Evolutionary conservation across 331 rosid genomes (phyloP).

Genomic region (Dryas integrifolia): DNA sequence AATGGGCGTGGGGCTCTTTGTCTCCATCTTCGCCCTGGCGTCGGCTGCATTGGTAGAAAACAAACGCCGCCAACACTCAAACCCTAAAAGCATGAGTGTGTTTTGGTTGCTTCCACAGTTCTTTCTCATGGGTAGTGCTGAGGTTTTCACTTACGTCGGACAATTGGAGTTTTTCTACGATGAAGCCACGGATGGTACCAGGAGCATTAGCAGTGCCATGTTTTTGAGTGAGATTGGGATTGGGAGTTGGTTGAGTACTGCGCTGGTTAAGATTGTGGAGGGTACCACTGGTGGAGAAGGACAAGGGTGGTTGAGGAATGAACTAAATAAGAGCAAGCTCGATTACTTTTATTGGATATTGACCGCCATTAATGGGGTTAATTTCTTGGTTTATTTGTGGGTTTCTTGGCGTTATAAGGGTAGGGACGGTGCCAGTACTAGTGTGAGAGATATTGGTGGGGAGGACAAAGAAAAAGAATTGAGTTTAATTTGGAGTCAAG

Average conservation of each 20-base stretch:
- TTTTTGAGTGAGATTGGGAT: conserved; percentile 55
- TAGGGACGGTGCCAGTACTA: not conserved
- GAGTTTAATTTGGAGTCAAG: conserved; percentile 8
- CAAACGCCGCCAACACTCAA: conserved; percentile 32
- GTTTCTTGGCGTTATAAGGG: conserved; percentile 37
- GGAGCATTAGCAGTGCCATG: conserved; percentile 56
- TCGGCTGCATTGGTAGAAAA: conserved; percentile 43
- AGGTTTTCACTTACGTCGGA: conserved; percentile 55
- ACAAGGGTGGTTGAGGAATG: conserved; percentile 49
- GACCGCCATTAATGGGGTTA: conserved; percentile 33
- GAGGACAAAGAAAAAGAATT: too few species aligned
- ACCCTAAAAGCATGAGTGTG: conserved; percentile 27
- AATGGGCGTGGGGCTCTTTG: conserved; percentile 47
- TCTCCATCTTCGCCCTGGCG: conserved; percentile 47
- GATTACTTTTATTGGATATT: conserved; percentile 54
- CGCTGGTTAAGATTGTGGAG: conserved; percentile 38
- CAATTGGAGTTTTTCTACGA: conserved; percentile 61
- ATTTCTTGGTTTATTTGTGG: conserved; percentile 39
- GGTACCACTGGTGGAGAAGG: conserved; percentile 35
- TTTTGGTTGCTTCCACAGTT: conserved; percentile 56
- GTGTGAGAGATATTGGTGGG: conserved; percentile 17
- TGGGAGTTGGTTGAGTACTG: conserved; percentile 57
- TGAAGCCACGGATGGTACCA: conserved; percentile 56
- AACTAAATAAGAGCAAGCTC: conserved; percentile 38
- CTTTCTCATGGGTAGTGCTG: conserved; percentile 45